phyloP scores from a whole-genome alignment of 108 stramenopile genomes.

The Pseudonitzschia pungens region DNA sequence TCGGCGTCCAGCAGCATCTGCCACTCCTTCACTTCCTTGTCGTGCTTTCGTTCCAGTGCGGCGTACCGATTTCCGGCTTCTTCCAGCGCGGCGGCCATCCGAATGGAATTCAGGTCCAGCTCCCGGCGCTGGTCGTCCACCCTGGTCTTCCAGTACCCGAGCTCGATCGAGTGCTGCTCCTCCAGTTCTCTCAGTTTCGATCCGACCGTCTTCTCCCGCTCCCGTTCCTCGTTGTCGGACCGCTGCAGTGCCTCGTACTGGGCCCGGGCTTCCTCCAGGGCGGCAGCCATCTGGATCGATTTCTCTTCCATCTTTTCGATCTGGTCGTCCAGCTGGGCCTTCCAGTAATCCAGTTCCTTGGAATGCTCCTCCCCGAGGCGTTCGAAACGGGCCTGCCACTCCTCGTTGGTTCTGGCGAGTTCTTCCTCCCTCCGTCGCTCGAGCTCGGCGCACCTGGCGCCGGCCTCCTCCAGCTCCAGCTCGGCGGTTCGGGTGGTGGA shows the following conservation, averaged over 20 bases:
- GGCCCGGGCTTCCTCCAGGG: background rate
- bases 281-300: background rate
- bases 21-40: constrained; percentile 10
- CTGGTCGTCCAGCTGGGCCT: background rate
- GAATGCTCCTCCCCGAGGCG: no score
- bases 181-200: no score
- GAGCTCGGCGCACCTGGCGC: no score
- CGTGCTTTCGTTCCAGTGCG: background rate
- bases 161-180: no score
- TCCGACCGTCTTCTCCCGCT: no score
- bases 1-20: background rate
- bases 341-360: background rate
- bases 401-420: no score
- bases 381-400: no score
- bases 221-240: no score
- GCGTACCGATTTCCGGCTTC: constrained; percentile 3
- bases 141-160: constrained; percentile 12
- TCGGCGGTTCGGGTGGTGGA: no score
- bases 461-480: no score
- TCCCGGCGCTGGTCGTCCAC: constrained; percentile 3
- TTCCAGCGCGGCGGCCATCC: constrained; percentile 1
- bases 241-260: background rate
- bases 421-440: no score
- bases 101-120: no score
- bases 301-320: background rate